Evolutionary conservation across 768 basidiomycete genomes (phyloP).

Genomic region (Xerocomellus amylosporus): DNA sequence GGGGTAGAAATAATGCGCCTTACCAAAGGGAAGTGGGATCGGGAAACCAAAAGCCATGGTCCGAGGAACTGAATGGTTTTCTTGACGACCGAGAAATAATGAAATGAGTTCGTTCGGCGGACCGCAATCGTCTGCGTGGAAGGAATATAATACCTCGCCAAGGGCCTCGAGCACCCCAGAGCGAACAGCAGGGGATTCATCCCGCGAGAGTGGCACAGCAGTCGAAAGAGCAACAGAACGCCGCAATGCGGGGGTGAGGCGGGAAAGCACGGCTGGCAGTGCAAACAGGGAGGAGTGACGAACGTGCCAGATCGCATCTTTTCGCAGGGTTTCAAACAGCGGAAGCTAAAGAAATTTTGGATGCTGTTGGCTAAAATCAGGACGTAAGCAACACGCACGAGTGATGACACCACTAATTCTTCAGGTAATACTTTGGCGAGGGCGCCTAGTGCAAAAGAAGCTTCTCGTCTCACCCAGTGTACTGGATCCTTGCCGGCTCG

Average conservation of each 20-base stretch:
- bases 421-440: conserved; percentile 84
- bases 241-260: conserved; percentile 57
- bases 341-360: conserved; percentile 56
- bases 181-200: conserved; percentile 66
- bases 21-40: conserved; percentile 15
- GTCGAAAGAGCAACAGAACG: conserved; percentile 65
- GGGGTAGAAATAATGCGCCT: conserved; percentile 1
- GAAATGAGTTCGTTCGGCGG: conserved; percentile 73
- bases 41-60: conserved; percentile 10
- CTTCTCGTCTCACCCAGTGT: conserved; percentile 81
- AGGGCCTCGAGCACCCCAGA: conserved; percentile 80
- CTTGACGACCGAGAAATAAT: conserved; percentile 68
- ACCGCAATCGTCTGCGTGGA: conserved; percentile 56
- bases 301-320: conserved; percentile 76
- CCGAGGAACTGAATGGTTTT: conserved; percentile 39
- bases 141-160: conserved; percentile 86
- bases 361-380: not conserved
- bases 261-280: conserved; percentile 73
- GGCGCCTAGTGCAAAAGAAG: conserved; percentile 83
- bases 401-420: conserved; percentile 60
- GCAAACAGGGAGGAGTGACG: conserved; percentile 86
- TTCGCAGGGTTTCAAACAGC: conserved; percentile 65
- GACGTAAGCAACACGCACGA: conserved; percentile 44
- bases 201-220: conserved; percentile 57
- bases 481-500: conserved; percentile 62